phyloP scores from a whole-genome alignment of 306 rosid genomes.

The Dalbergia cochinchinensis region DNA sequence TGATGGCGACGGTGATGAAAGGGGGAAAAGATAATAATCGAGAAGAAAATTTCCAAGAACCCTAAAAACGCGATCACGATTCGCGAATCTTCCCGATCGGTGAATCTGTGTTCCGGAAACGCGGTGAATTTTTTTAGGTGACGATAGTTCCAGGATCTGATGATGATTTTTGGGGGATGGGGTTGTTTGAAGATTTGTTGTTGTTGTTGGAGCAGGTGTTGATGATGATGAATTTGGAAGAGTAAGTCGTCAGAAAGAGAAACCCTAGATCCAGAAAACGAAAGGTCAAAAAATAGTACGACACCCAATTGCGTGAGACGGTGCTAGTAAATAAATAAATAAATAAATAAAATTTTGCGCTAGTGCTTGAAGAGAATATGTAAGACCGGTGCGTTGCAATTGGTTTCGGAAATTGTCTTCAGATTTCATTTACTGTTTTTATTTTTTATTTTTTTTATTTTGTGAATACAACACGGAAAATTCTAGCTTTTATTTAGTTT shows the following conservation, averaged over 20 bases:
- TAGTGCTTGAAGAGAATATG: background rate
- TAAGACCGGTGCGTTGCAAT: no score
- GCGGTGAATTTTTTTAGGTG: conserved; percentile 34
- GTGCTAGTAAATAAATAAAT: conserved; percentile 41
- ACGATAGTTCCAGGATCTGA: conserved; percentile 67
- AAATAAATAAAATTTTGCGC: conserved; percentile 29
- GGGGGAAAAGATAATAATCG: conserved; percentile 30
- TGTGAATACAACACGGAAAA: no score
- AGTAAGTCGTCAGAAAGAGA: conserved; percentile 60
- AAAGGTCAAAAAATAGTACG: conserved; percentile 80
- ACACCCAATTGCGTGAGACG: conserved; percentile 43
- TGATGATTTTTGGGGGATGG: conserved; percentile 9
- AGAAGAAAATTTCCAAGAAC: conserved; percentile 36
- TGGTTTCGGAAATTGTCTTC: no score
- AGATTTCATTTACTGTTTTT: no score
- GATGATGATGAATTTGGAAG: conserved; percentile 44
- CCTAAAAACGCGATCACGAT: conserved; percentile 39
- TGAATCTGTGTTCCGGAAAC: conserved; percentile 13
- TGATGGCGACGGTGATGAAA: conserved; percentile 33
- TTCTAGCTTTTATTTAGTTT: no score
- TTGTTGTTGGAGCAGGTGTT: background rate
- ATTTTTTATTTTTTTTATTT: no score
- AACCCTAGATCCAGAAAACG: conserved; percentile 99
- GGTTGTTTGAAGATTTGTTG: conserved; percentile 24
- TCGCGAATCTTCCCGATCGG: conserved; percentile 44